Conservation (phyloP, 2,329 filamentous ascomycete species). For the Colletotrichum truncatum region DNA sequence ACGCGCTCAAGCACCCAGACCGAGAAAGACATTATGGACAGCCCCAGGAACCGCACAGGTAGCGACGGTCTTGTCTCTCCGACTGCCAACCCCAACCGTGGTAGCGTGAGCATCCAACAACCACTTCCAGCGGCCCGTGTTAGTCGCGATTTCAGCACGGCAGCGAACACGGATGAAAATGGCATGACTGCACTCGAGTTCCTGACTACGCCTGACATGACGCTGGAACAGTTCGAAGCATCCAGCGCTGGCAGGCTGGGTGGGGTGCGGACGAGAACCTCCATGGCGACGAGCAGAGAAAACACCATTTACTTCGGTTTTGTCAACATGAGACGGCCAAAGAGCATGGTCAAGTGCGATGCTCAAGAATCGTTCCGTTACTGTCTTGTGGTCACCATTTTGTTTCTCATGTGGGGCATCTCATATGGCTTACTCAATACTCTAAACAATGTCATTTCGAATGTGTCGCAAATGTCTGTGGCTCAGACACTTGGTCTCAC, state of each 20-base stretch:
- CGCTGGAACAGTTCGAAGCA: slow-evolving; percentile 21
- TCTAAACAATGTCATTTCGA: slow-evolving; percentile 76
- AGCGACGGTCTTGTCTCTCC: slow-evolving; percentile 28
- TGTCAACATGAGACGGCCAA: slow-evolving; percentile 74
- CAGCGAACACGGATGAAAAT: slow-evolving; percentile 19
- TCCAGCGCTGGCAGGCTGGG: slow-evolving; percentile 34
- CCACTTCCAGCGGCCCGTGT: slow-evolving; percentile 4
- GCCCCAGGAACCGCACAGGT: slow-evolving; percentile 26
- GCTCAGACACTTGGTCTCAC: slow-evolving; percentile 74
- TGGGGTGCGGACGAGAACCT: slow-evolving; percentile 40
- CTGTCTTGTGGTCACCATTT: slow-evolving; percentile 77
- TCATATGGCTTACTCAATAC: slow-evolving; percentile 88
- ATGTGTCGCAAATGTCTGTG: slow-evolving; percentile 67
- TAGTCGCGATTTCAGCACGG: slow-evolving; percentile 12
- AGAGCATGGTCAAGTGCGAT: slow-evolving; percentile 75
- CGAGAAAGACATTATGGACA: slow-evolving; percentile 36
- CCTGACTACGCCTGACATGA: slow-evolving; percentile 50
- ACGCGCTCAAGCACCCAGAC: slow-evolving; percentile 44
- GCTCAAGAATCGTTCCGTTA: slow-evolving; percentile 75
- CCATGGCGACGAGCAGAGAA: slow-evolving; percentile 47
- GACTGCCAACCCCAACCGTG: slow-evolving; percentile 9
- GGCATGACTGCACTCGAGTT: slow-evolving; percentile 53
- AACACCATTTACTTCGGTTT: slow-evolving; percentile 77
- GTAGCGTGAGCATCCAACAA: slow-evolving; percentile 14
- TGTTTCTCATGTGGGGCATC: slow-evolving; percentile 92